Evolutionary conservation across 306 rosid genomes (phyloP), one percentile per base, ranked within the genome.

Genomic region (Quercus ilex): DNA sequence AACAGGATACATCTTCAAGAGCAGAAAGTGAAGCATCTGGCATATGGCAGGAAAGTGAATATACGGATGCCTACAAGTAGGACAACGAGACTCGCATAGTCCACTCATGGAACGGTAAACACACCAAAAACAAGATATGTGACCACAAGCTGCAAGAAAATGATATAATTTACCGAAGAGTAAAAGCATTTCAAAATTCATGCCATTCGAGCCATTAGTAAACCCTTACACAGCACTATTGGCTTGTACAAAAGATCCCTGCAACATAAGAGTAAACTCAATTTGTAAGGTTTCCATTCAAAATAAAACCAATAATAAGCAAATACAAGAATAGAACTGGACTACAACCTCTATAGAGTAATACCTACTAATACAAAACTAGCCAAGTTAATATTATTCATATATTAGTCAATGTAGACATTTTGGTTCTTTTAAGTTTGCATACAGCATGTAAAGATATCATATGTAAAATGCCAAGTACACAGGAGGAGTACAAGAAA

Each of bases 191-290:
- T 58, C 51, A 35, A 64, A 35, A 55, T 1, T 6, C 57, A 55
- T 28, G 7, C 43, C 74, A 77, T 59, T 64, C 49, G 14, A 28
- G 73, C 77, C 83, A 38, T 43, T 55, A 62, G 64, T 71, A 78
- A 17, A 75, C 28, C 63, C 94, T 91, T 89, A 94, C 98, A 73
- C 58, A 94, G 92, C 67, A 94, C 98, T 65, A 92, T 81, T 33
- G 98, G 98, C 90, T 94, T 94, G 92, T 86, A 78, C 20, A 94
- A 79, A 69, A 94, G 86, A 85, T 94, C 98, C 89, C 98, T 94
- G 92, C 88, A 87, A 19, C 35, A 80, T 15, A 51, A 68, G 77
- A 74, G 73, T 21, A 82, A 77, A 71, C 63, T 46, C 53, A 70
- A 79, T 80, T 65, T 64, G 81, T 52, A 55, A 64, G 56, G 33